phyloP scores from a whole-genome alignment of 2,329 filamentous ascomycete species.

The Aspergillus puulaauensis region DNA sequence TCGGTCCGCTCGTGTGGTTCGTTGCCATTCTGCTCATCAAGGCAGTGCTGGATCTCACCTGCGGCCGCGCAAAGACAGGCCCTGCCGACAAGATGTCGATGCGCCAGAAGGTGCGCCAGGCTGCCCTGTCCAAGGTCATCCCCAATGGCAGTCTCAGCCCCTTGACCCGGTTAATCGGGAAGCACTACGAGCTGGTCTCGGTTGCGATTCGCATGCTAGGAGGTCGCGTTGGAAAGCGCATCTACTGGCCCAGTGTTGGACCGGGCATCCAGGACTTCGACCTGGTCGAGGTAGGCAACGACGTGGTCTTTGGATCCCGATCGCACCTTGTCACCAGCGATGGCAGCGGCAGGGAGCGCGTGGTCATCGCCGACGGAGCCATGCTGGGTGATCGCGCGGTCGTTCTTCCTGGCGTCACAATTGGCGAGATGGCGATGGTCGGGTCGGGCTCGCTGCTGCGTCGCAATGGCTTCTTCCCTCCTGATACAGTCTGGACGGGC shows the following conservation, averaged over 20 bases:
- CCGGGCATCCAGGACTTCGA: constrained; percentile 51
- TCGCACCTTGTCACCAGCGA: constrained; percentile 56
- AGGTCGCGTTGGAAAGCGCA: neutral
- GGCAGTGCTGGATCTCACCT: neutral
- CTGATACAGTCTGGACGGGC: constrained; percentile 53
- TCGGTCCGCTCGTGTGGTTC: neutral
- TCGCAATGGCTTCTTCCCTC: constrained; percentile 45
- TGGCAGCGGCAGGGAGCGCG: constrained; percentile 48
- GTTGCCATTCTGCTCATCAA: neutral
- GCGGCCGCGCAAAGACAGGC: neutral
- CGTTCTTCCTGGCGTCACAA: constrained; percentile 51
- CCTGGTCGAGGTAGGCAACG: constrained; percentile 55
- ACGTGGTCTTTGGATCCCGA: constrained; percentile 61
- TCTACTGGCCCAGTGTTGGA: constrained; percentile 4
- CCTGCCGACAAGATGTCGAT: neutral
- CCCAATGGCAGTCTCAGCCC: neutral
- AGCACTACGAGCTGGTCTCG: constrained; percentile 7
- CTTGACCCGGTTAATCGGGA: neutral
- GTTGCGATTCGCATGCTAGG: neutral
- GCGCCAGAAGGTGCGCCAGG: constrained; percentile 1
- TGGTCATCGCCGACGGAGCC: constrained; percentile 50
- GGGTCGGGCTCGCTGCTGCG: constrained; percentile 55
- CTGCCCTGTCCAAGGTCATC: constrained; percentile 1
- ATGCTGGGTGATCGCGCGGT: constrained; percentile 60
- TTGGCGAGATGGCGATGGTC: constrained; percentile 52